Percentiles rank a stretch among this genome's conserved stretches.
phyloP scores from a whole-genome alignment of 306 rosid species.

The Mimosa pudica region DNA sequence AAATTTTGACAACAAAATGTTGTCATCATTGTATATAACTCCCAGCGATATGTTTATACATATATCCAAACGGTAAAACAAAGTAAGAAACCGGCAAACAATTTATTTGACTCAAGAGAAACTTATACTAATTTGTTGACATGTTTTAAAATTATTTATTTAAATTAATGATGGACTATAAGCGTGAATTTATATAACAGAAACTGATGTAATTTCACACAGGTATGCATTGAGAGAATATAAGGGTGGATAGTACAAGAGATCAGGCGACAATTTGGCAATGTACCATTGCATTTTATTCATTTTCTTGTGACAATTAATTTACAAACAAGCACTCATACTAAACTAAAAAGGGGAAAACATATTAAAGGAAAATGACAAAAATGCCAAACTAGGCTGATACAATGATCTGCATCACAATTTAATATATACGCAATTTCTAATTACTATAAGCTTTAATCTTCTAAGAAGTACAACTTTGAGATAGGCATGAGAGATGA shows the following conservation, averaged over 20 bases:
- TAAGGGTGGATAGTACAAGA: background rate
- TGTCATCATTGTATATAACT: background rate
- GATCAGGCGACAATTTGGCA: background rate
- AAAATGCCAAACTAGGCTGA: constrained; percentile 20
- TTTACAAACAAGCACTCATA: constrained; percentile 22
- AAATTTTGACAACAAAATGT: too few relatives aligned
- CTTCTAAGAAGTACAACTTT: background rate
- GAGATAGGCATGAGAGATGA: background rate
- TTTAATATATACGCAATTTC: constrained; percentile 34
- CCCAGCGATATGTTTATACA: background rate
- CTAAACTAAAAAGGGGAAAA: constrained; percentile 3
- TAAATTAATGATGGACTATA: background rate
- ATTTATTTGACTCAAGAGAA: background rate
- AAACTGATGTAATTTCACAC: background rate
- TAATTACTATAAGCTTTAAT: background rate
- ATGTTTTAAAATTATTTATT: background rate
- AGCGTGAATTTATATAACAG: background rate
- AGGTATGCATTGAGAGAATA: background rate
- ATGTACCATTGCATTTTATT: background rate
- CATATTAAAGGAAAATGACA: background rate
- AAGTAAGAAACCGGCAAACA: background rate
- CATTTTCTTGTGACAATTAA: background rate
- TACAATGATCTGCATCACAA: constrained; percentile 4
- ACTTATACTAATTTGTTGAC: background rate
- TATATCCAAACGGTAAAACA: background rate